Base-by-base conservation (phyloP, 1,139 yeast genomes). In the Diutina neorugosa region DNA sequence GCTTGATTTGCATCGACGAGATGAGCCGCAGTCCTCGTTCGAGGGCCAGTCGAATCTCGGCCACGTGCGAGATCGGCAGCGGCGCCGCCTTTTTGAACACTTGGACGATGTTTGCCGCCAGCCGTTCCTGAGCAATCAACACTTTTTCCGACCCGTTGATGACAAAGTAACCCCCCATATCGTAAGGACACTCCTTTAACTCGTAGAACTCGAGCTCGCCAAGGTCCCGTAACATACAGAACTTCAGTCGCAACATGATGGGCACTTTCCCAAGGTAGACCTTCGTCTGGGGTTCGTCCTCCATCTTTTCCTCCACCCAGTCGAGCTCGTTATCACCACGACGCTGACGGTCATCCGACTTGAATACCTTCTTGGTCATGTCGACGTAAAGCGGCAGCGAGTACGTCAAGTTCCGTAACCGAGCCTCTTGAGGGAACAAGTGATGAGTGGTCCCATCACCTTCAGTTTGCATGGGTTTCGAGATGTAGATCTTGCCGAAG, bases 401-500 rank as follows among this genome's bases (percentile, higher is more conserved):
- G 67, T 94, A 94, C 0, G 99, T 94, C 70, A 94, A 78, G 66
- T 93, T 93, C 71, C 99, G 83, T 59, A 93, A 77, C 62, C 99
- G 80, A 8, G 98, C 98, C 69, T 94, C 99, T 69, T 94, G 98
- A 11, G 99, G 98, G 67, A 88, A 88, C 86, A 94, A 84, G 18
- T 96, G 95, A 63, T 90, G 94, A n/a, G 98, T 91, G 37, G 96
- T 90, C 73, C 99, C 99, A 71, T 94, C 99, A 37, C 98, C 96
- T 73, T 94, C 99, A 20, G 98, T 94, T 81, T 93, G 96, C 52
- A 96, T 89, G 46, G 99, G 98, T 63, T 93, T 88, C 44, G 98
- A 90, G 61, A 94, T 82, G 69, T 88, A 94, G 63, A 94, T 93
- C 69, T 93, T 94, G 59, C 98, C 99, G 70, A 94, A 94, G 31